Evolutionary conservation across 2,329 filamentous ascomycete species (phyloP).

Genomic region (Ascochyta koolunga): DNA sequence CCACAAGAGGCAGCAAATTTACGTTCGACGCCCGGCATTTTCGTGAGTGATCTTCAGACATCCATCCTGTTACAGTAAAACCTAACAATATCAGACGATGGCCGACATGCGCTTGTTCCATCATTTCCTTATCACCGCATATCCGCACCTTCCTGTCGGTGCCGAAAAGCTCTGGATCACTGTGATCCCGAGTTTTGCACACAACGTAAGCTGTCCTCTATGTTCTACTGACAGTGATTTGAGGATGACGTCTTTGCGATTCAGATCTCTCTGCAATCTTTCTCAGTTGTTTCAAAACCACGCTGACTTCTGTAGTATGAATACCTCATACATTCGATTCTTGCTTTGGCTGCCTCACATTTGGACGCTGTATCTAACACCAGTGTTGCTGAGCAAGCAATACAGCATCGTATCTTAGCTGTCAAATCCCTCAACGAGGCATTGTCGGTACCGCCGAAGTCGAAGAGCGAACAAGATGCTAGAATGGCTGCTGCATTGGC

Average conservation of each 20-base stretch:
- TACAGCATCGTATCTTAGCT: conserved; percentile 69
- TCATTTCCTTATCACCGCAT: conserved; percentile 67
- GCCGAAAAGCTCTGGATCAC: conserved; percentile 71
- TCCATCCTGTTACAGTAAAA: conserved; percentile 1
- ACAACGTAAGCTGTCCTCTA: conserved; percentile 59
- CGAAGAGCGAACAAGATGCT: conserved; percentile 42
- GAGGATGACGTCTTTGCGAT: background rate
- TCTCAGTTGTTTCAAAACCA: background rate
- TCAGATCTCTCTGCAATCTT: background rate
- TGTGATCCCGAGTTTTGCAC: conserved; percentile 69
- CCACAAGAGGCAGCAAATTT: conserved; percentile 38
- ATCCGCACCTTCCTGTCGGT: conserved; percentile 68
- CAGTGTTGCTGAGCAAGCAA: conserved; percentile 62
- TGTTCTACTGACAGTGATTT: background rate
- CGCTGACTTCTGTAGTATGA: conserved; percentile 57
- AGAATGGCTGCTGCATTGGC: conserved; percentile 47
- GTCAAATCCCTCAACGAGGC: conserved; percentile 57
- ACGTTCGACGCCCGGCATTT: conserved; percentile 40
- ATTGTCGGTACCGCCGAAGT: conserved; percentile 42
- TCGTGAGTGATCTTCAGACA: conserved; percentile 33
- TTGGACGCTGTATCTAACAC: conserved; percentile 58
- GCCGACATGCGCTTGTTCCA: conserved; percentile 74
- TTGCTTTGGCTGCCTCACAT: conserved; percentile 71
- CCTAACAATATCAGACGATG: conserved; percentile 37
- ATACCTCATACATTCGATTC: conserved; percentile 73